A percentile compares a stretch with the other conserved stretches of the same genome.
Evolutionary conservation across 257 asterid genomes (phyloP).

Genomic region (Solanum gracilifrons): DNA sequence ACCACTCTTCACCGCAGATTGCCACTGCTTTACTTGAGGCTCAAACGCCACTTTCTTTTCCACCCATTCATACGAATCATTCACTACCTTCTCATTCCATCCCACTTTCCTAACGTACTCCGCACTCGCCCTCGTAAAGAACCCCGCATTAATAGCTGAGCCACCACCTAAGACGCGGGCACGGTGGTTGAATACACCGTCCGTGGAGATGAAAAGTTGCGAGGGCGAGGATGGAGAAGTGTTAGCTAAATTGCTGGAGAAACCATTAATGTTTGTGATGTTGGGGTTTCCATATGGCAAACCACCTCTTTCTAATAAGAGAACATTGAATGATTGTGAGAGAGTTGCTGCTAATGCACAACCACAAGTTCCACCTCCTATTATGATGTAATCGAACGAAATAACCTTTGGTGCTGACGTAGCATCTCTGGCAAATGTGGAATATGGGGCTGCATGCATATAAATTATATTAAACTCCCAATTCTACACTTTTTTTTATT

Average conservation of each 20-base stretch:
- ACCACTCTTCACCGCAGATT: conserved; percentile 60
- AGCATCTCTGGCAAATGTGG: conserved; percentile 52
- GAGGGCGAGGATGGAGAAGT: conserved; percentile 44
- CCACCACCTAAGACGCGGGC: conserved; percentile 74
- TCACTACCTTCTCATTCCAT: conserved; percentile 46
- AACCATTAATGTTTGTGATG: conserved; percentile 29
- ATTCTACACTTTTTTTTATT: no score
- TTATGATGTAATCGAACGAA: conserved; percentile 52
- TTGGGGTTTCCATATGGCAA: conserved; percentile 56
- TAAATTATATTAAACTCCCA: neutral
- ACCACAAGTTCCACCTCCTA: conserved; percentile 86
- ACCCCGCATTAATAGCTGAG: conserved; percentile 75
- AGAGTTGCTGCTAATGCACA: conserved; percentile 77
- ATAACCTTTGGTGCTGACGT: conserved; percentile 28
- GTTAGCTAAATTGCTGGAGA: conserved; percentile 26
- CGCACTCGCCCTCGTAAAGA: conserved; percentile 45
- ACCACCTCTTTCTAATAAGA: conserved; percentile 71
- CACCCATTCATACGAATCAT: conserved; percentile 66
- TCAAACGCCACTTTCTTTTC: conserved; percentile 55
- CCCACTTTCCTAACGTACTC: conserved; percentile 24
- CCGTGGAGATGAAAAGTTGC: conserved; percentile 61
- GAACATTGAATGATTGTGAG: conserved; percentile 42
- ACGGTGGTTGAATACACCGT: conserved; percentile 75
- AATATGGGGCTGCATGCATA: conserved; percentile 41
- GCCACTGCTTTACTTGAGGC: conserved; percentile 50